These are phyloP conservation scores for Colletotrichum abscissum DNA, from an alignment of 2,329 filamentous ascomycete genomes.

Conservation along the genomic window DNA sequence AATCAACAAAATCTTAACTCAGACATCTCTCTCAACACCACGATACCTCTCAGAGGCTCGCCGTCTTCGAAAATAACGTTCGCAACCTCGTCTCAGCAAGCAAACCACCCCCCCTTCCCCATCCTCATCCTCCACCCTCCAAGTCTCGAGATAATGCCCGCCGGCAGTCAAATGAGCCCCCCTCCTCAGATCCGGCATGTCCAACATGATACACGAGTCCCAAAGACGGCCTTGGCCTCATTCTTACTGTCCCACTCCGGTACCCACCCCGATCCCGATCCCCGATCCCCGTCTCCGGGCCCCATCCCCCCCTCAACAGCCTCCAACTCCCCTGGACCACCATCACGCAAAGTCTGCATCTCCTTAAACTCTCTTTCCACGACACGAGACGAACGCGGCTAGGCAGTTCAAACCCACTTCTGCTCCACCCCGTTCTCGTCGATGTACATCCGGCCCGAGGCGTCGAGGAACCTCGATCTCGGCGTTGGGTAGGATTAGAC, in stretches of 20 bases:
- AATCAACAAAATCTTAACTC: not conserved
- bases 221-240: not conserved
- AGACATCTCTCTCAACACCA: not conserved
- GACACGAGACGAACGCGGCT: slow-evolving; percentile 14
- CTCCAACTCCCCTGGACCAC: not conserved
- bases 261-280: not conserved
- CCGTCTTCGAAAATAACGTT: not conserved
- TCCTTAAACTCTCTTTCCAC: not conserved
- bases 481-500: slow-evolving; percentile 23
- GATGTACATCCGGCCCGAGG: not conserved
- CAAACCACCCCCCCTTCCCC: not conserved
- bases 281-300: slow-evolving; percentile 19
- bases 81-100: not conserved
- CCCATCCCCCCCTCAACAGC: slow-evolving; percentile 21
- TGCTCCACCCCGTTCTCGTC: not conserved
- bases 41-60: not conserved
- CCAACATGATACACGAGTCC: not conserved
- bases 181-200: not conserved
- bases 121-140: not conserved
- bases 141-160: not conserved
- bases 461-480: slow-evolving; percentile 8
- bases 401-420: not conserved
- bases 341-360: not conserved
- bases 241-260: not conserved
- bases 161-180: not conserved